Conservation (phyloP, 106 monocot species). For the Phalaenopsis aphrodite region DNA sequence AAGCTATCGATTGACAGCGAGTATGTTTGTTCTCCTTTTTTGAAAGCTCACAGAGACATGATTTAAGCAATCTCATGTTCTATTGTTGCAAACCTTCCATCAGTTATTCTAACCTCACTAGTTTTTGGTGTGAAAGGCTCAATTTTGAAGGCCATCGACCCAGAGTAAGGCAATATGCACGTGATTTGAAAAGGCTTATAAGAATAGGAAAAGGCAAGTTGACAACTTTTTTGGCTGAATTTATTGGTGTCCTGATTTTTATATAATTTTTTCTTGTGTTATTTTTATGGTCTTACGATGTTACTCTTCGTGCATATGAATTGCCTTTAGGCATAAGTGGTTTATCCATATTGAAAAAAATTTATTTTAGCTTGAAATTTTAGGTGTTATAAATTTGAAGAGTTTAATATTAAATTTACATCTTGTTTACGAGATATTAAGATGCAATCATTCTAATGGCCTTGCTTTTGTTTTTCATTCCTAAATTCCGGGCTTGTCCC, state of each 20-base stretch:
- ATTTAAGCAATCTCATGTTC: background rate
- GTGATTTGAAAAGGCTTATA: slow-evolving; percentile 72
- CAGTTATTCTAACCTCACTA: slow-evolving; percentile 3
- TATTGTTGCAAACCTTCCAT: background rate
- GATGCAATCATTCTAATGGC: background rate
- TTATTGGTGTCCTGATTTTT: background rate
- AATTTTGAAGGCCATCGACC: slow-evolving; percentile 89
- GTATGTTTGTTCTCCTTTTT: slow-evolving; percentile 36
- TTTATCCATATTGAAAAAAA: background rate
- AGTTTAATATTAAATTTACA: slow-evolving; percentile 2
- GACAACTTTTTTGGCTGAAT: background rate
- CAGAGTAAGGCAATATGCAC: slow-evolving; percentile 79
- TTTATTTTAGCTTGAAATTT: background rate
- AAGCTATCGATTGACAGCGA: slow-evolving; percentile 43
- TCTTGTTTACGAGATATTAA: background rate
- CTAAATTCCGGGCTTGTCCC: background rate
- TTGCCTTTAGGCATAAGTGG: background rate
- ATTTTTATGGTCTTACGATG: background rate
- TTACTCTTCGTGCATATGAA: background rate
- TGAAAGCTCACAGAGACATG: background rate
- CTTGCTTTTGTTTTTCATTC: background rate
- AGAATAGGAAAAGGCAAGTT: slow-evolving; percentile 84
- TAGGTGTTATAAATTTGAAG: background rate
- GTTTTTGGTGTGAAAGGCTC: slow-evolving; percentile 32
- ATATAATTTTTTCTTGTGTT: background rate